phyloP scores from a whole-genome alignment of 345 rosid species.

The Brassica incana region DNA sequence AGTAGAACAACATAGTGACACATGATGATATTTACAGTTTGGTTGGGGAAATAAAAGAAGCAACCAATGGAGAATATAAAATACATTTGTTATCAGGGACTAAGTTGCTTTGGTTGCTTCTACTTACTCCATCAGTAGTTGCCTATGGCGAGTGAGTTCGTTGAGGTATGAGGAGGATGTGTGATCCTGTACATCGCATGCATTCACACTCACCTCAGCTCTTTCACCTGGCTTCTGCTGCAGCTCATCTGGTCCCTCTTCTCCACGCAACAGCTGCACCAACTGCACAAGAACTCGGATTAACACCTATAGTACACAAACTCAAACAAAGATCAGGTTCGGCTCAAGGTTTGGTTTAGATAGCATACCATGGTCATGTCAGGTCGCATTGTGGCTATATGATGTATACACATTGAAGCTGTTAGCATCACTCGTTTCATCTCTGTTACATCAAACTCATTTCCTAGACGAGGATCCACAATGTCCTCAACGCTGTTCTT shows the following conservation, averaged over 20 bases:
- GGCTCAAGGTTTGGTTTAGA: not conserved
- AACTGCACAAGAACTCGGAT: conserved; percentile 43
- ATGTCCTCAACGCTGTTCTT: conserved; percentile 45
- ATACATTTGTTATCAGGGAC: not conserved
- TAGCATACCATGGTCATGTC: conserved; percentile 56
- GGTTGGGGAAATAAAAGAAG: not conserved
- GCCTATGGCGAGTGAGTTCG: conserved; percentile 70
- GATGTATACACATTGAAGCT: conserved; percentile 77
- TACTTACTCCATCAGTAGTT: conserved; percentile 68
- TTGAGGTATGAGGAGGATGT: conserved; percentile 60
- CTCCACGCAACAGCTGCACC: conserved; percentile 63
- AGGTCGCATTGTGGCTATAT: conserved; percentile 65
- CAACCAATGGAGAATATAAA: conserved; percentile 14
- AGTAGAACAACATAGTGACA: conserved; percentile 1
- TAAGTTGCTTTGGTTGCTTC: conserved; percentile 8
- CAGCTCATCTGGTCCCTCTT: conserved; percentile 44
- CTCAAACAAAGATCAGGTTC: not conserved
- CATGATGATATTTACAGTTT: conserved; percentile 29
- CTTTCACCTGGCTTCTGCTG: conserved; percentile 50
- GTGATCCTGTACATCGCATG: conserved; percentile 66
- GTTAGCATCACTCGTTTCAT: conserved; percentile 63
- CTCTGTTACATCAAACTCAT: conserved; percentile 52
- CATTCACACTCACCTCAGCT: conserved; percentile 42
- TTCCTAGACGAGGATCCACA: conserved; percentile 62
- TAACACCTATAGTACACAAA: not conserved